Conservation (phyloP, 148 eudicot genomes). For the Euryodendron excelsum region DNA sequence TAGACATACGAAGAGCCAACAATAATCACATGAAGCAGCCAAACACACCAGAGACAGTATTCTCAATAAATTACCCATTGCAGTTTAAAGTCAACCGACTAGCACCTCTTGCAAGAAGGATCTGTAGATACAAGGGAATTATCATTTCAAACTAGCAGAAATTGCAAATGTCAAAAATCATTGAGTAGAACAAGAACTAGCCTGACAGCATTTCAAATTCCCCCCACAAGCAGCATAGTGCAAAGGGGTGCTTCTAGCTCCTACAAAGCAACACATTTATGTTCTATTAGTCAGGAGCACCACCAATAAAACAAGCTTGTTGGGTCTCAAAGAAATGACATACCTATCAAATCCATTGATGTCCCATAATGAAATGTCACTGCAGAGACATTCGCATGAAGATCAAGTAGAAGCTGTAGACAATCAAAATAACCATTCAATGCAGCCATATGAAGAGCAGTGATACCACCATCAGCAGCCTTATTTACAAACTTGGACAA, state of each 20-base stretch:
- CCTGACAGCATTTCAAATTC: conserved; percentile 94
- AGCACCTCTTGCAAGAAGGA: conserved; percentile 89
- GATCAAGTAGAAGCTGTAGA: conserved; percentile 86
- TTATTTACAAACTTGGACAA: conserved; percentile 83
- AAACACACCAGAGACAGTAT: not conserved
- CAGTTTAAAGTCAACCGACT: conserved; percentile 84
- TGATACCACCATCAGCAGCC: conserved; percentile 97
- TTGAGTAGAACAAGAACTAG: conserved; percentile 20
- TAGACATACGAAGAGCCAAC: not conserved
- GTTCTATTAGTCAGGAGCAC: not conserved
- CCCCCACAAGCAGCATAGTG: conserved; percentile 99
- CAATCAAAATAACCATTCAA: conserved; percentile 90
- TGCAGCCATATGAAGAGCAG: conserved; percentile 99
- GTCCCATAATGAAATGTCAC: conserved; percentile 97
- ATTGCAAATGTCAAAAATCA: conserved; percentile 3
- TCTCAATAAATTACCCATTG: conserved; percentile 63
- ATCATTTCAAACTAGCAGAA: not conserved
- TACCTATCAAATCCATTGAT: conserved; percentile 95
- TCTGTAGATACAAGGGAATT: conserved; percentile 39
- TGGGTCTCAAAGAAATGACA: conserved; percentile 14
- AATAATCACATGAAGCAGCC: not conserved
- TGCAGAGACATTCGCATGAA: conserved; percentile 78
- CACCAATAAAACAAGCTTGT: not conserved
- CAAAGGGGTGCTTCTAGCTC: conserved; percentile 98
- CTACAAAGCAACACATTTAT: conserved; percentile 30